A percentile compares a stretch with the other conserved stretches of the same genome.
phyloP scores from a whole-genome alignment of 1,139 yeast genomes.

The Scheffersomyces parashehatae region DNA sequence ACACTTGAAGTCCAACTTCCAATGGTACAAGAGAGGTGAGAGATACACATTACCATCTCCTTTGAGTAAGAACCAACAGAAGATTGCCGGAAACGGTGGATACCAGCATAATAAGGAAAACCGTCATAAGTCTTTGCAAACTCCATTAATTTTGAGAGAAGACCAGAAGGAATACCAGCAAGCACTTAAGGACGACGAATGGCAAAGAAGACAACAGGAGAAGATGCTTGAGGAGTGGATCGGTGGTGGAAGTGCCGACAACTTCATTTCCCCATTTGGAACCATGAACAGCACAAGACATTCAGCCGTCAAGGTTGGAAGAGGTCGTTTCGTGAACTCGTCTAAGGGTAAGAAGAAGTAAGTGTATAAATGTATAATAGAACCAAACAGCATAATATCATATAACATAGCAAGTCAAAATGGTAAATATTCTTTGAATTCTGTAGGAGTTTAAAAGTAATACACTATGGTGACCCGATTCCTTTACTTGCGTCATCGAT shows the following conservation, averaged over 20 bases:
- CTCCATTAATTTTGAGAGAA: constrained; percentile 70
- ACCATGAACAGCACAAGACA: constrained; percentile 61
- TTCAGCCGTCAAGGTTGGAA: constrained; percentile 76
- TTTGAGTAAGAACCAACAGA: constrained; percentile 61
- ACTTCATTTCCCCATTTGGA: constrained; percentile 84
- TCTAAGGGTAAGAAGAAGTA: constrained; percentile 43
- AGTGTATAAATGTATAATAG: not conserved
- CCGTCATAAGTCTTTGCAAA: constrained; percentile 52
- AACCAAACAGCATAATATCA: not conserved
- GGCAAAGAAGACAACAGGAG: constrained; percentile 86
- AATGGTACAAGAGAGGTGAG: constrained; percentile 92
- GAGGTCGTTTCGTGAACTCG: constrained; percentile 78
- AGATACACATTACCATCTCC: constrained; percentile 75
- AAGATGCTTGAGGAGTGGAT: constrained; percentile 84
- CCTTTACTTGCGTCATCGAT: no score
- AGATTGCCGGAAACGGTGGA: constrained; percentile 70
- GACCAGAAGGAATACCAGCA: constrained; percentile 93
- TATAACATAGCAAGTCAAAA: no score
- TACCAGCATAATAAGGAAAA: constrained; percentile 66
- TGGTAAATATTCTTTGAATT: no score
- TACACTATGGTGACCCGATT: no score
- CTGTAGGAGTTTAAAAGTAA: no score
- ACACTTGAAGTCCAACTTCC: constrained; percentile 88
- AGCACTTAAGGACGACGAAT: constrained; percentile 82
- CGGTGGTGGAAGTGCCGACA: constrained; percentile 94